These are phyloP conservation scores for Neurospora tetraspora DNA, from an alignment of 495 filamentous ascomycete genomes.

Conservation along the genomic window DNA sequence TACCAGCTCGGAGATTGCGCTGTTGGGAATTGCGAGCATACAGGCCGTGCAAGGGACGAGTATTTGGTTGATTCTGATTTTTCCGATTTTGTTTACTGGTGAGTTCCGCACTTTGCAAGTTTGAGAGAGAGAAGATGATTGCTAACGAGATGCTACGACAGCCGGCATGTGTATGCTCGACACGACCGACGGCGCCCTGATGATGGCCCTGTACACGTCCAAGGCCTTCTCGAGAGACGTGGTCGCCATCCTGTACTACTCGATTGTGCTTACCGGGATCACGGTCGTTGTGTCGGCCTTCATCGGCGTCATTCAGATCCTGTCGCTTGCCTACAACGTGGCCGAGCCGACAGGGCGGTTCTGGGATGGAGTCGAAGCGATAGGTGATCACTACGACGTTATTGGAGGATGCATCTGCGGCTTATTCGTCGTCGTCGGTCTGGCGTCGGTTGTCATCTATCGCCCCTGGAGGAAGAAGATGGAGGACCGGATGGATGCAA, in stretches of 20 bases:
- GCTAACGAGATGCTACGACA: constrained; percentile 12
- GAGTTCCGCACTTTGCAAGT: constrained; percentile 8
- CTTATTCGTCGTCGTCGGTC: constrained; percentile 68
- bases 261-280: constrained; percentile 74
- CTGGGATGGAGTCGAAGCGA: constrained; percentile 73
- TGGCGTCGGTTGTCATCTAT: constrained; percentile 61
- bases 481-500: constrained; percentile 11
- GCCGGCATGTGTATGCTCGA: constrained; percentile 89
- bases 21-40: constrained; percentile 81
- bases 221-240: constrained; percentile 62
- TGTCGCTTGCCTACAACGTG: constrained; percentile 66
- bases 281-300: constrained; percentile 81
- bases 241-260: constrained; percentile 88
- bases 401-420: constrained; percentile 80
- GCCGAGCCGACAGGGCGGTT: constrained; percentile 63
- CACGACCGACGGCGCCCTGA: constrained; percentile 84
- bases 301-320: constrained; percentile 77
- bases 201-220: constrained; percentile 88
- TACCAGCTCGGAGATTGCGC: constrained; percentile 86
- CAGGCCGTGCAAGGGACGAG: constrained; percentile 76
- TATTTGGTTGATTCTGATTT: constrained; percentile 91
- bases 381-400: constrained; percentile 75
- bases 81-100: constrained; percentile 85
- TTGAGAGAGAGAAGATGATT: not conserved
- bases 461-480: constrained; percentile 58